A percentile compares a stretch with the other conserved stretches of the same genome.
Evolutionary conservation across 192 early-diverging fungal genomes (phyloP).

Genomic region (Umbelopsis sp.): DNA sequence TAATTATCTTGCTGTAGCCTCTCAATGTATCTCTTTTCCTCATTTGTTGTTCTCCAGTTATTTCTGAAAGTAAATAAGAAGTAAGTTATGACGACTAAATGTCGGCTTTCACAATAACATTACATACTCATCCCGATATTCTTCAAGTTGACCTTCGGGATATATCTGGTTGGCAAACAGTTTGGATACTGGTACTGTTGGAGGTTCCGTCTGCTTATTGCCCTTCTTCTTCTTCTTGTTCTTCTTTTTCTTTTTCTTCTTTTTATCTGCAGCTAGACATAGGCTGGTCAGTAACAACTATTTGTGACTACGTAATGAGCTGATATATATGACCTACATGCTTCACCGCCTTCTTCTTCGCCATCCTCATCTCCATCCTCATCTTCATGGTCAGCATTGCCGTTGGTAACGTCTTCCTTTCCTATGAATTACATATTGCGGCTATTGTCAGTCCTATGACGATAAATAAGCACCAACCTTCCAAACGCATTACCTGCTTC

Average conservation of each 20-base stretch:
- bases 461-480: not conserved
- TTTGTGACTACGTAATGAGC: not conserved
- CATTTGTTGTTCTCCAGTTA: slow-evolving; percentile 83
- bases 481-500: not conserved
- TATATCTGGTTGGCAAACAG: slow-evolving; percentile 79
- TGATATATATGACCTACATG: not conserved
- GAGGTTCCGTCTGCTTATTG: slow-evolving; percentile 64
- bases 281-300: not conserved
- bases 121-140: slow-evolving; percentile 84
- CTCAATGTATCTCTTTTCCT: slow-evolving; percentile 90
- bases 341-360: not conserved
- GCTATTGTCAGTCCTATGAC: not conserved
- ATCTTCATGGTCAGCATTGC: not conserved
- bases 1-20: slow-evolving; percentile 70
- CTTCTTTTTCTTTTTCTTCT: slow-evolving; percentile 62
- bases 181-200: slow-evolving; percentile 78
- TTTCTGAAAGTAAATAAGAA: slow-evolving; percentile 57
- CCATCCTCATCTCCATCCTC: slow-evolving; percentile 1
- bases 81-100: not conserved
- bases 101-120: not conserved
- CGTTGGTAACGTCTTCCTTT: not conserved
- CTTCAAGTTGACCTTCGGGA: slow-evolving; percentile 80
- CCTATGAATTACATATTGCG: not conserved
- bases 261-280: slow-evolving; percentile 1
- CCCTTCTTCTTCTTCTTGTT: slow-evolving; percentile 68